Percentiles rank a stretch among this genome's conserved stretches.
These are phyloP conservation scores for Fomitopsis schrenkii DNA, from an alignment of 1,284 basidiomycete genomes.

Conservation along the genomic window DNA sequence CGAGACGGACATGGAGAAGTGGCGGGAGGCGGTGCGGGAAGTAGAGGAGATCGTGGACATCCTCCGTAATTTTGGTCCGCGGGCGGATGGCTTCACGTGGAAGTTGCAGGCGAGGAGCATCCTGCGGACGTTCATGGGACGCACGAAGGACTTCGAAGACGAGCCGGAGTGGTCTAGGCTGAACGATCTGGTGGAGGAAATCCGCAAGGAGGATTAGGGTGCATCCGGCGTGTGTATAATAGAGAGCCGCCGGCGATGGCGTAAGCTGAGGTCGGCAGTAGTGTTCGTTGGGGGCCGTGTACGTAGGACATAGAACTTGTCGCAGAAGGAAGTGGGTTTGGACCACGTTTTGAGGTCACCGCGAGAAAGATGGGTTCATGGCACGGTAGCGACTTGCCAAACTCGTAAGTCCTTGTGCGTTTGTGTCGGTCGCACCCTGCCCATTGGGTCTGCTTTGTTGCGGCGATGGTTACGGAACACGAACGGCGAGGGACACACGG, in stretches of 20 bases:
- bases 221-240: conserved; percentile 5
- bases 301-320: neutral
- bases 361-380: neutral
- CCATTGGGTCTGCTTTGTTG: conserved; percentile 8
- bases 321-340: neutral
- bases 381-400: conserved; percentile 11
- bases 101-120: conserved; percentile 83
- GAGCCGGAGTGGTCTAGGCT: conserved; percentile 81
- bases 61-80: conserved; percentile 78
- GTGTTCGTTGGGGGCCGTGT: conserved; percentile 6
- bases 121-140: conserved; percentile 84
- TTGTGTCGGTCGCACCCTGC: conserved; percentile 7
- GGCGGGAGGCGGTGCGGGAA: conserved; percentile 72
- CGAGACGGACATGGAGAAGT: conserved; percentile 62
- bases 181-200: conserved; percentile 54
- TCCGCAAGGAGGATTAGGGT: conserved; percentile 29
- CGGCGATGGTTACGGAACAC: conserved; percentile 16
- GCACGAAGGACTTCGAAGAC: conserved; percentile 80
- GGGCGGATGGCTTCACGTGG: conserved; percentile 67
- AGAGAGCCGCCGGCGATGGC: neutral
- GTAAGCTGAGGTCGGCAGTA: conserved; percentile 22
- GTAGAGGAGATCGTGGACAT: conserved; percentile 83
- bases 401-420: conserved; percentile 11
- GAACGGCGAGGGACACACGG: conserved; percentile 17
- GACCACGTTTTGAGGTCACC: neutral